These are phyloP conservation scores for Salix caprea DNA, from an alignment of 345 rosid species.

Conservation along the genomic window DNA sequence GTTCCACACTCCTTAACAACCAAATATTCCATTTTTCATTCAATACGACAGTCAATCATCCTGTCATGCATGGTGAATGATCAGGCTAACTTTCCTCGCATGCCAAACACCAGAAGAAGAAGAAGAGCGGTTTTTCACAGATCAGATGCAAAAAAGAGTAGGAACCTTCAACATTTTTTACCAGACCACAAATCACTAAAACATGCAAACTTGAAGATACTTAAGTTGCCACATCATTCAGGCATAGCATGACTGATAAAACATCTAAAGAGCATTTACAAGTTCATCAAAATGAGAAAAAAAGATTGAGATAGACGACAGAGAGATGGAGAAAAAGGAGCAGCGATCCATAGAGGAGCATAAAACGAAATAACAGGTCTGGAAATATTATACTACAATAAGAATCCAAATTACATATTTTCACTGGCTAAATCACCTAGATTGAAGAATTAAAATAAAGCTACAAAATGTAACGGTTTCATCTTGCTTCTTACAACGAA, in stretches of 20 bases:
- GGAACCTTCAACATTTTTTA: no score
- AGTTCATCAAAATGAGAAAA: no score
- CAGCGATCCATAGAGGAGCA: not conserved
- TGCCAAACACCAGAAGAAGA: not conserved
- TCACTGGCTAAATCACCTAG: slow-evolving; percentile 19
- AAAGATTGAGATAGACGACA: no score
- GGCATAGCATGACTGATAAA: no score
- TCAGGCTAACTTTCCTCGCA: not conserved
- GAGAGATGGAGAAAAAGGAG: no score
- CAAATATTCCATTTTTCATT: not conserved
- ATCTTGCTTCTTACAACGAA: slow-evolving; percentile 7
- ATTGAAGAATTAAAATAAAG: slow-evolving; percentile 21
- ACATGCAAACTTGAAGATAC: no score
- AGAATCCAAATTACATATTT: slow-evolving; percentile 22
- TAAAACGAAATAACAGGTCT: slow-evolving; percentile 9
- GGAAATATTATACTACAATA: slow-evolving; percentile 11
- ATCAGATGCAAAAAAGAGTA: not conserved
- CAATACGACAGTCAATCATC: not conserved
- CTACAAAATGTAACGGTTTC: slow-evolving; percentile 22
- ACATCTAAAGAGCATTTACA: no score
- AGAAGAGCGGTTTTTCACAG: not conserved
- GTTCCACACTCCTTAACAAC: not conserved
- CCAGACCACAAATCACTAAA: no score
- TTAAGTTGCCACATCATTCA: no score
- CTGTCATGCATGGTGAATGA: not conserved